These are phyloP conservation scores for Pyricularia sp. DNA, from an alignment of 2,329 filamentous ascomycete species.

Conservation along the genomic window DNA sequence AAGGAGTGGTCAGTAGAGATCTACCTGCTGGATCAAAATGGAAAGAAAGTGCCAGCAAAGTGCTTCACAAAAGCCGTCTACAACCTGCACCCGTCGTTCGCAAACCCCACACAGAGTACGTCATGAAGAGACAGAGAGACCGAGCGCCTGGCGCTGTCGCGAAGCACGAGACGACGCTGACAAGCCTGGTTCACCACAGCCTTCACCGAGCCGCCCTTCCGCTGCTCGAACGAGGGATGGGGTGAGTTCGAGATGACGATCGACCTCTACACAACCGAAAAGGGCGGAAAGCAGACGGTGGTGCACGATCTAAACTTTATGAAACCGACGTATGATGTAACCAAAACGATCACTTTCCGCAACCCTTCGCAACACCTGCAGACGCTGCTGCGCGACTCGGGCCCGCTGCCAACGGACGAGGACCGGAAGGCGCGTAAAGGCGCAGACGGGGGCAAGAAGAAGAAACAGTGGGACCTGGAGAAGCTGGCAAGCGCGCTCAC, in stretches of 20 bases:
- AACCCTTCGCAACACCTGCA: slow-evolving; percentile 85
- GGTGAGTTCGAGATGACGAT: slow-evolving; percentile 96
- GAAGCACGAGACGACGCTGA: background rate
- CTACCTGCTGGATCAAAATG: slow-evolving; percentile 71
- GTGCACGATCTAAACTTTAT: slow-evolving; percentile 88
- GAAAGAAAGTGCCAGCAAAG: slow-evolving; percentile 68
- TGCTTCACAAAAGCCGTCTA: slow-evolving; percentile 90
- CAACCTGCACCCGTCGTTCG: slow-evolving; percentile 88
- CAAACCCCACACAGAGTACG: slow-evolving; percentile 69
- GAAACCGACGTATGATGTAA: slow-evolving; percentile 65
- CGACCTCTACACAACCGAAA: slow-evolving; percentile 69
- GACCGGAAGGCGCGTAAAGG: slow-evolving; percentile 51
- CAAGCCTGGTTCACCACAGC: slow-evolving; percentile 29
- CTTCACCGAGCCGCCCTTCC: slow-evolving; percentile 75
- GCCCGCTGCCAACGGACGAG: slow-evolving; percentile 67
- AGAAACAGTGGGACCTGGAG: slow-evolving; percentile 71
- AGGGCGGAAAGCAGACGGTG: slow-evolving; percentile 67
- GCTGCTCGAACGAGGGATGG: slow-evolving; percentile 89
- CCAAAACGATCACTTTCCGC: slow-evolving; percentile 73
- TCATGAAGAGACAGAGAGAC: background rate
- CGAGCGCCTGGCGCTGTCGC: background rate
- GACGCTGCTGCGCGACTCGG: slow-evolving; percentile 67
- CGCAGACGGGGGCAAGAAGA: slow-evolving; percentile 61
- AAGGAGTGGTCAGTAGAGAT: slow-evolving; percentile 84
- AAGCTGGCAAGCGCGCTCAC: slow-evolving; percentile 88